A percentile compares a stretch with the other conserved stretches of the same genome.
These are phyloP conservation scores for Hypoxylon sp. DNA, from an alignment of 2,329 filamentous ascomycete species.

Conservation along the genomic window DNA sequence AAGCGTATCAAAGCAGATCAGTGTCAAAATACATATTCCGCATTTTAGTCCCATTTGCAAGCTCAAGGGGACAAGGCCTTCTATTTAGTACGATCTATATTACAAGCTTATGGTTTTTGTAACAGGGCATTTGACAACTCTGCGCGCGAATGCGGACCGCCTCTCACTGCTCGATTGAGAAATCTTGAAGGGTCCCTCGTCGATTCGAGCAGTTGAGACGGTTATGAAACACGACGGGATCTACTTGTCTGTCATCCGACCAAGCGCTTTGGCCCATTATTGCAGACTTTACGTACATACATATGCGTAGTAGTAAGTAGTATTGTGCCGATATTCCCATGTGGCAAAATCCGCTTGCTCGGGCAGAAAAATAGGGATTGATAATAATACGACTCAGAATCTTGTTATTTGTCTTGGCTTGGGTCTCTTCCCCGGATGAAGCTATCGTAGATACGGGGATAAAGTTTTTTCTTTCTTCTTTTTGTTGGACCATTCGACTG, in stretches of 20 bases:
- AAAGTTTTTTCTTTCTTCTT: conserved; percentile 4
- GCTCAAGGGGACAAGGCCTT: neutral
- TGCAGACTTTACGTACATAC: conserved; percentile 23
- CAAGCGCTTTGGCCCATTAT: conserved; percentile 30
- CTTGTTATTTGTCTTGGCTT: no score
- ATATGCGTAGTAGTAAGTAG: conserved; percentile 1
- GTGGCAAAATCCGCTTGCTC: no score
- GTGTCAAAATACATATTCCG: conserved; percentile 18
- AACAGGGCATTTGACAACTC: conserved; percentile 11
- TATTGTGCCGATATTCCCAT: no score
- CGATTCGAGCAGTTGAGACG: conserved; percentile 36
- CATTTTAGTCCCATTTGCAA: conserved; percentile 6
- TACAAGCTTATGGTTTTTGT: conserved; percentile 7
- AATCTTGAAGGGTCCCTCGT: conserved; percentile 8
- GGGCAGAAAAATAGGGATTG: no score
- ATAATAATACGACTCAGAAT: no score
- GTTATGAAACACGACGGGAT: conserved; percentile 39
- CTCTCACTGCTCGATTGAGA: conserved; percentile 15
- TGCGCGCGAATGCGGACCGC: conserved; percentile 2
- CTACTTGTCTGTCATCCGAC: conserved; percentile 10
- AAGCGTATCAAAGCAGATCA: conserved; percentile 6
- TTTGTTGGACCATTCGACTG: conserved; percentile 2
- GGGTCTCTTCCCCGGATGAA: conserved; percentile 21
- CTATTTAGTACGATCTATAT: neutral
- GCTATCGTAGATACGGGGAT: conserved; percentile 12